Evolutionary conservation across 164 flowering plant genomes (phyloP).

Genomic region (Dillenia suffruticosa): DNA sequence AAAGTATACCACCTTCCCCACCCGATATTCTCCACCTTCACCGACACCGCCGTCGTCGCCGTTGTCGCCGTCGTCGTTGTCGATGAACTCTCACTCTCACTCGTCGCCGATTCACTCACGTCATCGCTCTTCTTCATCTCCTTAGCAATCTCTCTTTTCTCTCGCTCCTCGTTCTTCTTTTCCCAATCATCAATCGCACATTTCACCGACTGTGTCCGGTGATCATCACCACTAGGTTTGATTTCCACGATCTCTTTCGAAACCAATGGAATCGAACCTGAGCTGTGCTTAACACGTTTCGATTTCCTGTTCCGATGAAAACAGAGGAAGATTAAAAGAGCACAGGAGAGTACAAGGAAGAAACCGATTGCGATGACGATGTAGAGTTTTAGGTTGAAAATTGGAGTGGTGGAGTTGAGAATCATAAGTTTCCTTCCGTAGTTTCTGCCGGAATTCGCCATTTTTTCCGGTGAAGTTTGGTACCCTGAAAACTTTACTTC

Average conservation of each 20-base stretch:
- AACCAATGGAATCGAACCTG: constrained; percentile 44
- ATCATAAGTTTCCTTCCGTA: background rate
- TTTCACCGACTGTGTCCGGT: constrained; percentile 7
- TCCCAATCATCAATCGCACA: constrained; percentile 11
- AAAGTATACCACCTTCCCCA: constrained; percentile 87
- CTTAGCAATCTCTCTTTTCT: constrained; percentile 7
- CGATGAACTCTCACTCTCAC: constrained; percentile 23
- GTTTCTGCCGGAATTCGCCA: constrained; percentile 26
- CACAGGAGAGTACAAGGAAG: constrained; percentile 15
- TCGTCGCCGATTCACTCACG: constrained; percentile 8
- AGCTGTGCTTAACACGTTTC: constrained; percentile 37
- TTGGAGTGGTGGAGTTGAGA: constrained; percentile 29
- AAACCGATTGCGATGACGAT: constrained; percentile 27
- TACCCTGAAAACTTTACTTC: no score
- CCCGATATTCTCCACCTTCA: constrained; percentile 40
- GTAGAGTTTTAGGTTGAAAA: constrained; percentile 47
- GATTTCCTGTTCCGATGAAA: constrained; percentile 25
- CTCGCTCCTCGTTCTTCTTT: constrained; percentile 10
- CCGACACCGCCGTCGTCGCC: constrained; percentile 17
- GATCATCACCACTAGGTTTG: constrained; percentile 7
- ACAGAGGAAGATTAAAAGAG: constrained; percentile 26
- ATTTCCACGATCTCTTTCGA: constrained; percentile 43
- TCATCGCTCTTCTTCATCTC: background rate
- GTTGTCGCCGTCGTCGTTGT: constrained; percentile 25
- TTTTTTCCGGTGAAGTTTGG: constrained; percentile 17